A percentile compares a stretch with the other conserved stretches of the same genome.
phyloP scores from a whole-genome alignment of 495 filamentous ascomycete genomes.

The Tetracladium setigerum region DNA sequence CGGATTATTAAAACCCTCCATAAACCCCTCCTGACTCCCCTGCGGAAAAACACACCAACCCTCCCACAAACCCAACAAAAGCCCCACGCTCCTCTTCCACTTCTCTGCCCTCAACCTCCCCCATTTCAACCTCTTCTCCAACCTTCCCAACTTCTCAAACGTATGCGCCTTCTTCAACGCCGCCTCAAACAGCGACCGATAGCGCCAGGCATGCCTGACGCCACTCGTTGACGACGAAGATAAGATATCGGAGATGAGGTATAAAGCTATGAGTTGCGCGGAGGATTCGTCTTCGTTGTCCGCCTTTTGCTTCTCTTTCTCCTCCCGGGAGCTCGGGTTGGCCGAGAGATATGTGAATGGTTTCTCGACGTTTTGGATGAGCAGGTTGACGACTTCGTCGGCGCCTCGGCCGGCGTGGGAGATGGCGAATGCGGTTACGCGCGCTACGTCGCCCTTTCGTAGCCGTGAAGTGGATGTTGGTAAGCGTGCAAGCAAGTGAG shows the following conservation, averaged over 20 bases:
- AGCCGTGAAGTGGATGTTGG: slow-evolving; percentile 69
- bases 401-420: slow-evolving; percentile 69
- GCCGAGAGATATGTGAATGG: slow-evolving; percentile 61
- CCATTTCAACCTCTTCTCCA: slow-evolving; percentile 73
- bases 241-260: slow-evolving; percentile 82
- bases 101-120: slow-evolving; percentile 80
- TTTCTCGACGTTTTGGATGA: slow-evolving; percentile 69
- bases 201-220: slow-evolving; percentile 85
- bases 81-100: slow-evolving; percentile 75
- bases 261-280: slow-evolving; percentile 74
- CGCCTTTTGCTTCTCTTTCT: slow-evolving; percentile 27
- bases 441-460: slow-evolving; percentile 77
- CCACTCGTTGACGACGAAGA: slow-evolving; percentile 77
- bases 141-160: slow-evolving; percentile 73
- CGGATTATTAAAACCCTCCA: slow-evolving; percentile 64
- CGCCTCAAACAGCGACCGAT: slow-evolving; percentile 76
- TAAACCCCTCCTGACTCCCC: slow-evolving; percentile 65
- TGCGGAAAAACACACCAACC: slow-evolving; percentile 82
- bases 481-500: slow-evolving; percentile 70
- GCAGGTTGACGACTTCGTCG: slow-evolving; percentile 83
- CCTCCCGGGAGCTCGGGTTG: slow-evolving; percentile 36
- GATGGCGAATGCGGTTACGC: slow-evolving; percentile 84
- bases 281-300: slow-evolving; percentile 41
- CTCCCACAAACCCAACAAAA: slow-evolving; percentile 77
- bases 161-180: slow-evolving; percentile 60